These are phyloP conservation scores for Neurospora sp. DNA, from an alignment of 495 filamentous ascomycete genomes.

Conservation along the genomic window DNA sequence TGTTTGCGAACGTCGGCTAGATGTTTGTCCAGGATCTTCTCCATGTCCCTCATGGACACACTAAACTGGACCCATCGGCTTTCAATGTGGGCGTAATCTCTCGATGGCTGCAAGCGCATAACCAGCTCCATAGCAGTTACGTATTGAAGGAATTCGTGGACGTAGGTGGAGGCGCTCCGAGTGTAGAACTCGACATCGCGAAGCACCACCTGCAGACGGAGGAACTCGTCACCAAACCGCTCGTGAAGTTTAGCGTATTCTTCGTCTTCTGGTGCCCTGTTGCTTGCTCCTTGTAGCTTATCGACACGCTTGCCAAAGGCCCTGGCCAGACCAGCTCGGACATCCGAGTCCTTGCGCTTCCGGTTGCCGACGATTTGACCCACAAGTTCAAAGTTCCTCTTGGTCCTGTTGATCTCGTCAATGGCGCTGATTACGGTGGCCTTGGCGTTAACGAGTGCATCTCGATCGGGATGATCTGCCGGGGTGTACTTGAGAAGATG, in stretches of 20 bases:
- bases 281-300: slow-evolving; percentile 51
- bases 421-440: slow-evolving; percentile 59
- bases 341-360: slow-evolving; percentile 85
- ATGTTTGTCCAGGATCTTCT: slow-evolving; percentile 72
- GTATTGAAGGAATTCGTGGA: slow-evolving; percentile 63
- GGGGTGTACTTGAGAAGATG: slow-evolving; percentile 72
- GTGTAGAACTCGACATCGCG: slow-evolving; percentile 86
- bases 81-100: slow-evolving; percentile 66
- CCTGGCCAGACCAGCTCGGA: slow-evolving; percentile 70
- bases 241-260: slow-evolving; percentile 67
- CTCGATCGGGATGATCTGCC: slow-evolving; percentile 69
- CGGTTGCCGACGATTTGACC: slow-evolving; percentile 69
- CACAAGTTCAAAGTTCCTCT: slow-evolving; percentile 82
- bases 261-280: slow-evolving; percentile 66
- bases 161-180: slow-evolving; percentile 52
- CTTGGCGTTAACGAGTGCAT: slow-evolving; percentile 51
- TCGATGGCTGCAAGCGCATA: slow-evolving; percentile 46
- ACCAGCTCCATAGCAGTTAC: slow-evolving; percentile 59
- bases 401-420: slow-evolving; percentile 82
- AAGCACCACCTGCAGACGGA: slow-evolving; percentile 80
- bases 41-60: slow-evolving; percentile 69
- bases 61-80: slow-evolving; percentile 85
- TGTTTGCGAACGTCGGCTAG: slow-evolving; percentile 67
- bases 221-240: slow-evolving; percentile 75
- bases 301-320: slow-evolving; percentile 80